Conservation (phyloP, 805 yeast species). For the Saccharomycopsis sp. region DNA sequence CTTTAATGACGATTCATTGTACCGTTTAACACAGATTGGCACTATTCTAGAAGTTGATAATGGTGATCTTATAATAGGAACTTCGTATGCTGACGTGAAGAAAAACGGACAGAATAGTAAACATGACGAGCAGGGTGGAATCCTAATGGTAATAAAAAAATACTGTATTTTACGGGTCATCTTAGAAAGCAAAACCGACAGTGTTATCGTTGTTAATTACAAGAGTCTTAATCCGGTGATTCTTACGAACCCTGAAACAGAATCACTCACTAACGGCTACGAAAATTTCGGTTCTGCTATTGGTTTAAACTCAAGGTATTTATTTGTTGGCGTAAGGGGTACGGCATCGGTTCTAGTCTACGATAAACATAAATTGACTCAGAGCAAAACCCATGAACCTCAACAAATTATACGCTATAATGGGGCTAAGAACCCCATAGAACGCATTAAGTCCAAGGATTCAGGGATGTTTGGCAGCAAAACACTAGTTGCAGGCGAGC, state of each 20-base stretch:
- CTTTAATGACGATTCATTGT: neutral
- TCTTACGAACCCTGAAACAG: constrained; percentile 23
- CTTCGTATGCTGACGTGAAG: neutral
- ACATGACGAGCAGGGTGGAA: constrained; percentile 31
- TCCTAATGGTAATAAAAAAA: constrained; percentile 26
- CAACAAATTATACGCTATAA: neutral
- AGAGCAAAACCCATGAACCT: neutral
- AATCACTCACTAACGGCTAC: constrained; percentile 26
- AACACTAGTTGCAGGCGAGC: constrained; percentile 22
- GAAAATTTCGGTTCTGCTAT: constrained; percentile 38
- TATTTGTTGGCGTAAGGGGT: constrained; percentile 36
- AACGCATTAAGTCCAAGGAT: constrained; percentile 23
- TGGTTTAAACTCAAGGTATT: constrained; percentile 24
- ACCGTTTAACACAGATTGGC: neutral
- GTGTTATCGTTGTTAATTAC: neutral
- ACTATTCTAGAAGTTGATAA: neutral
- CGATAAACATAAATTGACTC: constrained; percentile 17
- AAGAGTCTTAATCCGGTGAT: constrained; percentile 5
- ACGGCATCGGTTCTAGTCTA: constrained; percentile 34
- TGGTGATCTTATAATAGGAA: neutral
- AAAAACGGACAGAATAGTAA: neutral
- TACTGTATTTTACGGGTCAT: constrained; percentile 8
- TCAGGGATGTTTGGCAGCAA: constrained; percentile 28
- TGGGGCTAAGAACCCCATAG: neutral
- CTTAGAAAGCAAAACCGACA: constrained; percentile 7